These are phyloP conservation scores for Penicillium palitans DNA, from an alignment of 2,329 filamentous ascomycete species.

Conservation along the genomic window DNA sequence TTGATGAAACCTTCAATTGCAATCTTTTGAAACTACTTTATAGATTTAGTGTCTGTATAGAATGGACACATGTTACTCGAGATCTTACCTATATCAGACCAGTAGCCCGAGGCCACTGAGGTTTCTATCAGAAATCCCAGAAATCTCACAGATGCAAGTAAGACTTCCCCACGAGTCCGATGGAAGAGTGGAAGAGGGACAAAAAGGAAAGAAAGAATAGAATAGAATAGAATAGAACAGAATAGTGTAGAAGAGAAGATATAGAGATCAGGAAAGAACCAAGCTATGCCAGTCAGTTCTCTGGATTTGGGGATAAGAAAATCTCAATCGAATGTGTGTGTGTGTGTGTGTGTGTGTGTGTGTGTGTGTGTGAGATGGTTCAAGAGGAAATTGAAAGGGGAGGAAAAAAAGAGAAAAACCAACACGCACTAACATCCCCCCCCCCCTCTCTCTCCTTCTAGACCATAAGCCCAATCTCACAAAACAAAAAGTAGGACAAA, in stretches of 20 bases:
- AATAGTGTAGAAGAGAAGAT: not conserved
- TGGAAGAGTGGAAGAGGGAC: not conserved
- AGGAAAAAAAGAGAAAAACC: not conserved
- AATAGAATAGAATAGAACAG: not conserved
- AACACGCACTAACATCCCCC: not conserved
- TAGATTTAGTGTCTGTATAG: not conserved
- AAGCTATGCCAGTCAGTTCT: not conserved
- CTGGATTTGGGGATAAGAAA: not conserved
- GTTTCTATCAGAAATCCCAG: not conserved
- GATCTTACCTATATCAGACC: not conserved
- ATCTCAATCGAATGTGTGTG: not conserved
- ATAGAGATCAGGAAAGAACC: not conserved
- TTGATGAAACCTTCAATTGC: not conserved
- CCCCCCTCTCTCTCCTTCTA: not conserved
- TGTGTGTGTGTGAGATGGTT: not conserved
- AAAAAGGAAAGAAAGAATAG: too few species aligned
- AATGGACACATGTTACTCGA: not conserved
- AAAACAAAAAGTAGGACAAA: not conserved
- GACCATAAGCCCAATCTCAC: not conserved
- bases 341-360: not conserved
- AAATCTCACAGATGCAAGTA: not conserved
- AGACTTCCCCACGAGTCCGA: not conserved
- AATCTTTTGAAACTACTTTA: not conserved
- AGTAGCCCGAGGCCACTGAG: not conserved
- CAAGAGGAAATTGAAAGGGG: slow-evolving; percentile 2